These are phyloP conservation scores for Fusarium pseudocircinatum DNA, from an alignment of 2,329 filamentous ascomycete species.

Conservation along the genomic window DNA sequence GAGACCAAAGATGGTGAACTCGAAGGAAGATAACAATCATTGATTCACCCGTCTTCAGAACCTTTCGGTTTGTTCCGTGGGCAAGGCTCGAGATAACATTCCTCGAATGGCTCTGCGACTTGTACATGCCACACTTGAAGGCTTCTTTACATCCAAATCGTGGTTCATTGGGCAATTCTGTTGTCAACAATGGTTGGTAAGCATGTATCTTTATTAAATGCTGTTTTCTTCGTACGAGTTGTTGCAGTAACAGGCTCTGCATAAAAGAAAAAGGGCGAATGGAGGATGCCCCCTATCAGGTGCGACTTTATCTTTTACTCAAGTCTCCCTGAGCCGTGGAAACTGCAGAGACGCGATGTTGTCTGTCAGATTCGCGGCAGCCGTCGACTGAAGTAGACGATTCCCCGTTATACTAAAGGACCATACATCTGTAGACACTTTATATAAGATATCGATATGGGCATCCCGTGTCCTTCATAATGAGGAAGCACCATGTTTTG, in stretches of 20 bases:
- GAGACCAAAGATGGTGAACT: not conserved
- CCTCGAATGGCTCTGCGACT: not conserved
- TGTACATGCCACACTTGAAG: not conserved
- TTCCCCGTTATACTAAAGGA: not conserved
- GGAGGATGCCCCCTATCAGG: too few relatives aligned
- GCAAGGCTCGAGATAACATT: not conserved
- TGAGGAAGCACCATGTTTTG: not conserved
- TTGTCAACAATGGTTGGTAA: not conserved
- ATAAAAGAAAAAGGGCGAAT: not conserved
- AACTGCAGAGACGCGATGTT: too few relatives aligned
- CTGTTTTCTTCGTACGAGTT: not conserved
- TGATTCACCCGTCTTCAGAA: not conserved
- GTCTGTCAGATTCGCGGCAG: not conserved
- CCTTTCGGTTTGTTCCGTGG: not conserved
- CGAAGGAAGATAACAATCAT: not conserved
- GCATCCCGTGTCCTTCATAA: not conserved
- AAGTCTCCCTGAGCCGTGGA: slow-evolving; percentile 54
- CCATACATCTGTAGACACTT: not conserved
- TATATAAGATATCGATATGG: not conserved
- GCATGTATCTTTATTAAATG: not conserved
- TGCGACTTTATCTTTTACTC: slow-evolving; percentile 84
- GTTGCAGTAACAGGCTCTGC: not conserved
- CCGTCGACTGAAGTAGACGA: not conserved
- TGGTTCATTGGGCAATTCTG: not conserved
- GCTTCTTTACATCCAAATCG: not conserved